Base-by-base conservation (phyloP, 805 yeast species). In the Candida sanyiensis region DNA sequence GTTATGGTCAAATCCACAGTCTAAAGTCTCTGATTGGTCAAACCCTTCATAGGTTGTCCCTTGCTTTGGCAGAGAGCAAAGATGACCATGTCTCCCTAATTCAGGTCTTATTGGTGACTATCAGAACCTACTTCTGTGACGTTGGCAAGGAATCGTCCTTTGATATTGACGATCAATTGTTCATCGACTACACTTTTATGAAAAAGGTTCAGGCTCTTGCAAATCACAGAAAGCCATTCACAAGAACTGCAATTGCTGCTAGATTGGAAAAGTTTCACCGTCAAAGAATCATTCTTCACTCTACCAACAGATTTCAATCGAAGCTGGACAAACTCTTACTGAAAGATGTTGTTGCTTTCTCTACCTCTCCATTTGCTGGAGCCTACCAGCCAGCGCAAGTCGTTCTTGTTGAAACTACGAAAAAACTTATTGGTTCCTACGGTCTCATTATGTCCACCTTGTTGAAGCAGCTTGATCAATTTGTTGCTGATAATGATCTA, bases 111-210 rank as follows among this genome's bases (percentile, higher is more conserved):
- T 60, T 87, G 23, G 74, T 76, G 51, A 78, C 81, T 3, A 55
- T 82, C 31, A 77, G 81, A 45, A 75, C 81, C 6, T 93, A 94
- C 86, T 80, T 82, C 49, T 68, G 82, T 19, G 93, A 87, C 53
- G 81, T 82, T 19, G 95, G 95, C 2, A 70, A 75, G 39, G 94
- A 85, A 48, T 64, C 82, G 10, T 59, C 80, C 1, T 70, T 79
- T 35, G 78, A 71, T 29, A 63, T 71, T 4, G 74, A 77, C 42
- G 80, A 77, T 32, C 73, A 63, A 22, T 57, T 79, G 5, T 63
- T 64, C 26, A 65, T 80, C 24, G 75, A 75, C 33, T 74, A 77
- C 42, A 66, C 70, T 0, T 77, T 73, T 51, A 66, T 81, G 38
- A 73, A 72, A 32, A 70, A 72, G 27, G 64, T 77, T 8, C 89